phyloP scores from a whole-genome alignment of 2,329 filamentous ascomycete species.

The Phaeosphaeria sp. region DNA sequence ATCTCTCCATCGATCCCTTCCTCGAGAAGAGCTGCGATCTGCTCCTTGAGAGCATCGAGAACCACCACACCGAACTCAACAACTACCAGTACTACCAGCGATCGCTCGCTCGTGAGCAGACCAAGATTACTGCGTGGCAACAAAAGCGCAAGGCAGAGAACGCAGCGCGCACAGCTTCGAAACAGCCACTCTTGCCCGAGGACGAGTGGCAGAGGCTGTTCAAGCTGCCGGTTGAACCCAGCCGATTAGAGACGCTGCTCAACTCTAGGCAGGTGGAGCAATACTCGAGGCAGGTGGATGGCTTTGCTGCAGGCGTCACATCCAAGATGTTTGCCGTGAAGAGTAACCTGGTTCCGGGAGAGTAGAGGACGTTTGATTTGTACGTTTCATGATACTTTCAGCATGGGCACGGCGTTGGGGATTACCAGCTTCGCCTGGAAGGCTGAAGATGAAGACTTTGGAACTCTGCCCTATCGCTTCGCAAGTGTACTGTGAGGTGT shows the following conservation, averaged over 20 bases:
- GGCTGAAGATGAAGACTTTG: slow-evolving; percentile 21
- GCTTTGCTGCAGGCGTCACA: slow-evolving; percentile 88
- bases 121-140: slow-evolving; percentile 97
- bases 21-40: slow-evolving; percentile 98
- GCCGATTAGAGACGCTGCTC: slow-evolving; percentile 88
- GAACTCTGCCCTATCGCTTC: slow-evolving; percentile 18
- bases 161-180: slow-evolving; percentile 79
- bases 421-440: slow-evolving; percentile 26
- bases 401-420: slow-evolving; percentile 50
- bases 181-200: slow-evolving; percentile 88
- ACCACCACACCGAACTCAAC: slow-evolving; percentile 98
- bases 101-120: slow-evolving; percentile 89
- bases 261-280: slow-evolving; percentile 97
- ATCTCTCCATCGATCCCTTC: slow-evolving; percentile 95
- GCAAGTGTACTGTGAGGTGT: slow-evolving; percentile 8
- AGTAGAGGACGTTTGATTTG: slow-evolving; percentile 37
- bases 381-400: slow-evolving; percentile 41
- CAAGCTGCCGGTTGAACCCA: slow-evolving; percentile 96
- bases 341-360: slow-evolving; percentile 68
- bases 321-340: slow-evolving; percentile 99
- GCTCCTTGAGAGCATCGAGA: slow-evolving; percentile 94
- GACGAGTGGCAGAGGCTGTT: slow-evolving; percentile 98
- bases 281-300: slow-evolving; percentile 96
- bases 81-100: slow-evolving; percentile 99
- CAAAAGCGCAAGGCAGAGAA: slow-evolving; percentile 97